Evolutionary conservation across 768 basidiomycete species (phyloP), one percentile per base, ranked within the genome.

Genomic region (Panellus pusillus): DNA sequence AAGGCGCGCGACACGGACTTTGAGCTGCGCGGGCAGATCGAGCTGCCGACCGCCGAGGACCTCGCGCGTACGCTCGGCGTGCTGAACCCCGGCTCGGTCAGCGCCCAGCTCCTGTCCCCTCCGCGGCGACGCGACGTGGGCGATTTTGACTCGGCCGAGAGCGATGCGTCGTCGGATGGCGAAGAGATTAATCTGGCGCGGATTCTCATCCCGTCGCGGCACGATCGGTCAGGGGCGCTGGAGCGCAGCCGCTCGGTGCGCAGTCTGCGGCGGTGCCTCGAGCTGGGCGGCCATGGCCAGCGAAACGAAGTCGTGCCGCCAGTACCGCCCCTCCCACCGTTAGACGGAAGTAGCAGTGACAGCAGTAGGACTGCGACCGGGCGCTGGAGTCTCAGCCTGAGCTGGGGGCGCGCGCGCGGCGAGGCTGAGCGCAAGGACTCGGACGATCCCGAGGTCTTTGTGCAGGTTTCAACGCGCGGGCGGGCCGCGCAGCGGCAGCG

Each of bases 361-460:
- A 14, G 32, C 32, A 35, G 14, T 8, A 35, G 32, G 32, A 11
- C 32, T 35, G 32, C 3, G 24, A 24, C 24, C 2, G 48, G 45
- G 50, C 51, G 59, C 12, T 61, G 59, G 59, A 61, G 59, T 40
- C 9, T 61, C 15, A 61, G 59, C 44, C 47, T 61, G 4, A 61
- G 59, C 20, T 61, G 59, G 59, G 59, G 59, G 9, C 51, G 59
- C 15, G 52, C 55, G 28, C 41, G 51, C 7, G n/a, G 31, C 11
- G 48, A 40, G n/a, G 52, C 42, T 32, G 50, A 46, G 51, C 50
- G 35, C 27, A 12, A 24, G 35, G 54, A 50, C n/a, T 24, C 14
- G 28, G 55, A 44, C 8, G 48, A 54, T 31, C 17, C 40, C 35
- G 58, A 44, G 41, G 44, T 44, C 31, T 60, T 29, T 48, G 39